Evolutionary conservation across 192 early-diverging fungal species (phyloP).

Genomic region (Jimgerdemannia lactiflua): DNA sequence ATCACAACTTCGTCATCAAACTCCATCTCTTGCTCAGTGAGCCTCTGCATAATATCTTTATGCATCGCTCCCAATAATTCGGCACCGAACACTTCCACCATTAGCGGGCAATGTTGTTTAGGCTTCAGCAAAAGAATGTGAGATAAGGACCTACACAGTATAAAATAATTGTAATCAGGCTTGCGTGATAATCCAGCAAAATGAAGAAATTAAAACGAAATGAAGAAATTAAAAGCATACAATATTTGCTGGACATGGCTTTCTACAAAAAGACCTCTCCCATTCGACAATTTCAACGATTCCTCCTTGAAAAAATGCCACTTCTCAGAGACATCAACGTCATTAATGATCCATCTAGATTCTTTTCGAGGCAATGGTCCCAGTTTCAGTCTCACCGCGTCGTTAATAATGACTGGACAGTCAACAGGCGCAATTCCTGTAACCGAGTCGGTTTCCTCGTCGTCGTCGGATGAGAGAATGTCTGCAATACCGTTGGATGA

Average conservation of each 20-base stretch:
- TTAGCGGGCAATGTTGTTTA: slow-evolving; percentile 16
- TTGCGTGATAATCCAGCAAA: slow-evolving; percentile 15
- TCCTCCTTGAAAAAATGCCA: slow-evolving; percentile 14
- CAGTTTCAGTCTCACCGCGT: slow-evolving; percentile 3
- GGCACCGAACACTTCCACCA: not conserved
- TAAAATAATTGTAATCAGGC: slow-evolving; percentile 17
- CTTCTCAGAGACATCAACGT: slow-evolving; percentile 5
- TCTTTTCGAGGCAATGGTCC: slow-evolving; percentile 14
- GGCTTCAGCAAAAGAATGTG: slow-evolving; percentile 10
- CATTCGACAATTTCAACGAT: slow-evolving; percentile 7
- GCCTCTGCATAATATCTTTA: no score
- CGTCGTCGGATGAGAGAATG: not conserved
- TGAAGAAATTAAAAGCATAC: slow-evolving; percentile 12
- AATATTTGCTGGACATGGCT: slow-evolving; percentile 16
- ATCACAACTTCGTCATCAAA: no score
- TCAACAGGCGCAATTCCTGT: not conserved
- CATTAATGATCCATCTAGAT: slow-evolving; percentile 10
- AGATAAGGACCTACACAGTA: slow-evolving; percentile 16
- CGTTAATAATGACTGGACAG: slow-evolving; percentile 15
- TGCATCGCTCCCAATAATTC: not conserved
- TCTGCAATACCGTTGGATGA: not conserved
- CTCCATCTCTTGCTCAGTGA: no score
- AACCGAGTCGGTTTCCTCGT: not conserved
- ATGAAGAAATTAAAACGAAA: not conserved
- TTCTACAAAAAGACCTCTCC: slow-evolving; percentile 10